Base-by-base conservation (phyloP, 2,329 filamentous ascomycete species). In the Ceratocystiopsis brevicomis region DNA sequence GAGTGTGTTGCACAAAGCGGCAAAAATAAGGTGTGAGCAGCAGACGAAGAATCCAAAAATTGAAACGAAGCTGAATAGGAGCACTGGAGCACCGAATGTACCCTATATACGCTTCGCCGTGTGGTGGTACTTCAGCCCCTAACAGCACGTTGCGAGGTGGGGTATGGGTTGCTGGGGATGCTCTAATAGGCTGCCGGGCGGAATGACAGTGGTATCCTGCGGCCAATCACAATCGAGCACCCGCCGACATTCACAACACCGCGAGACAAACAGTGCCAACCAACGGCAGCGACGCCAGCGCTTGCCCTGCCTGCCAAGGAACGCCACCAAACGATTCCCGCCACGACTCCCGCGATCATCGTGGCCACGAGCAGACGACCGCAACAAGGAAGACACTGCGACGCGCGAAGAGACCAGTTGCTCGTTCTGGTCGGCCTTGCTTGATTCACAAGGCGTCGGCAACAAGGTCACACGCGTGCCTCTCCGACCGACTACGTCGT, bases 181-280 rank as follows among this genome's bases (percentile, higher is more conserved):
- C 57, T 57, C 52, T 53, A 58, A 56, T 53, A 59, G 57, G 52
- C 51, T 49, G 49, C 19, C n/a, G 46, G 50, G 48, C 49, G 44
- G 49, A 46, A 46, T 41, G 42, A 41, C 41, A 43, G 39, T 30
- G 37, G 38, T 39, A 43, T 32, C 47, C 36, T 42, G 38, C 45
- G 53, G 51, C 60, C 61, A 63, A 63, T 63, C 57, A 62, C 42
- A 44, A 39, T 9, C 4, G 21, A 11, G 25, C n/a, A 21, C 38
- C n/a, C 37, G 34, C 40, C 19, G 42, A 21, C 39, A 45, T 61
- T 59, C 60, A 63, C 57, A 63, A 63, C 60, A 62, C 60, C 54
- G 58, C 57, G 57, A 60, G 51, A 49, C 50, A 30, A 30, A 30
- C 25, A 30, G 25, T 11, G 10, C 25, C 25, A 30, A 11, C 25